Evolutionary conservation across 176 grass and related monocot species (phyloP).

Genomic region (Hordeum vulgare): DNA sequence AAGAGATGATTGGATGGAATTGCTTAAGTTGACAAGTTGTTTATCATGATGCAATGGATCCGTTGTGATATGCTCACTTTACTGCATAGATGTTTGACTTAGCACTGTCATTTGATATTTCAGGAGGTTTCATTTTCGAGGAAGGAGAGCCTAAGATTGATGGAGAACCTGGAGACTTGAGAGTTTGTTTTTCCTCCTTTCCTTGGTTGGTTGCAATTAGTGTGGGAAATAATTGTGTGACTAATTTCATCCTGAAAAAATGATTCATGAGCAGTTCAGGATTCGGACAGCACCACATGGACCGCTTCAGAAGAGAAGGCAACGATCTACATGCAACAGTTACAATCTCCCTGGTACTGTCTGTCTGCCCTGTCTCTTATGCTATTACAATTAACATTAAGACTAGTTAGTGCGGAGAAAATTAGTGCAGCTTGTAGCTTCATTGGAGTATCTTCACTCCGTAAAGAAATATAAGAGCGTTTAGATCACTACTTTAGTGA

Average conservation of each 20-base stretch:
- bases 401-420: neutral
- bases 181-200: constrained; percentile 36
- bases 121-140: constrained; percentile 95
- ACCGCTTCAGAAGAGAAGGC: constrained; percentile 80
- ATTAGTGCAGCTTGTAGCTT: neutral
- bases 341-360: constrained; percentile 75
- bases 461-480: too few species aligned
- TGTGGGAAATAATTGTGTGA: neutral
- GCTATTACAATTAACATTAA: neutral
- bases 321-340: constrained; percentile 82
- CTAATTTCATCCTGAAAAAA: constrained; percentile 24
- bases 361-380: neutral
- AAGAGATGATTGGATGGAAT: neutral
- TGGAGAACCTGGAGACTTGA: constrained; percentile 93
- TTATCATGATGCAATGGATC: neutral
- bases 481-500: too few species aligned
- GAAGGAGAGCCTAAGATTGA: constrained; percentile 98
- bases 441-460: neutral
- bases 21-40: neutral
- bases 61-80: neutral
- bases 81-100: neutral
- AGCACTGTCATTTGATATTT: neutral
- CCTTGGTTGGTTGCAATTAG: neutral
- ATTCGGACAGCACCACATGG: constrained; percentile 80
- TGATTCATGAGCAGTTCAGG: constrained; percentile 62